These are phyloP conservation scores for Infundibulicybe gibba DNA, from an alignment of 768 basidiomycete genomes.

Conservation along the genomic window DNA sequence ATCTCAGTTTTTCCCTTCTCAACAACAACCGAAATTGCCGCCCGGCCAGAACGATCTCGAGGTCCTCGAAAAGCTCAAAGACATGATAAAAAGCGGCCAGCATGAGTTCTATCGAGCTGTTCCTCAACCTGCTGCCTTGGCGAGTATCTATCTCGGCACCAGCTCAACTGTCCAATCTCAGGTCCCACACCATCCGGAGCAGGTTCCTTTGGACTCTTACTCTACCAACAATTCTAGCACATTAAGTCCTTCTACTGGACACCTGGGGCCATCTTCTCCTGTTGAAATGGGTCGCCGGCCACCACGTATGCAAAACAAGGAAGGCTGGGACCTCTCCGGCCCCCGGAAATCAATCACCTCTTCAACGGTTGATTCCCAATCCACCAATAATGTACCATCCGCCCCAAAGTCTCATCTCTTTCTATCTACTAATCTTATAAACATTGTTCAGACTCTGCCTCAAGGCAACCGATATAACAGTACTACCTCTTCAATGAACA, in stretches of 20 bases:
- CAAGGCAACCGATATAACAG: too few species aligned
- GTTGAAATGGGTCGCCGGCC: slow-evolving; percentile 17
- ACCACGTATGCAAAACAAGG: slow-evolving; percentile 23
- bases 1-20: slow-evolving; percentile 15
- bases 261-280: slow-evolving; percentile 15
- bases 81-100: slow-evolving; percentile 66
- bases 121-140: slow-evolving; percentile 63
- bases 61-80: slow-evolving; percentile 71
- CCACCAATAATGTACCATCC: slow-evolving; percentile 30
- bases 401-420: slow-evolving; percentile 9
- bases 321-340: slow-evolving; percentile 16
- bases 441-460: too few species aligned
- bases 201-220: slow-evolving; percentile 13
- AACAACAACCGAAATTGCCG: slow-evolving; percentile 27
- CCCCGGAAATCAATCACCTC: slow-evolving; percentile 14
- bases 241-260: slow-evolving; percentile 22
- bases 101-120: slow-evolving; percentile 67
- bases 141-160: slow-evolving; percentile 61
- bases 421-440: slow-evolving; percentile 9
- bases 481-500: too few species aligned
- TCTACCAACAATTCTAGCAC: slow-evolving; percentile 23
- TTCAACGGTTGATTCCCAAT: slow-evolving; percentile 13
- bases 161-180: slow-evolving; percentile 19
- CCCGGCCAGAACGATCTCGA: slow-evolving; percentile 68
- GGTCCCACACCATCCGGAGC: slow-evolving; percentile 13